Evolutionary conservation across 352 stramenopile species (phyloP).

Genomic region (Globisporangium apiculatum): DNA sequence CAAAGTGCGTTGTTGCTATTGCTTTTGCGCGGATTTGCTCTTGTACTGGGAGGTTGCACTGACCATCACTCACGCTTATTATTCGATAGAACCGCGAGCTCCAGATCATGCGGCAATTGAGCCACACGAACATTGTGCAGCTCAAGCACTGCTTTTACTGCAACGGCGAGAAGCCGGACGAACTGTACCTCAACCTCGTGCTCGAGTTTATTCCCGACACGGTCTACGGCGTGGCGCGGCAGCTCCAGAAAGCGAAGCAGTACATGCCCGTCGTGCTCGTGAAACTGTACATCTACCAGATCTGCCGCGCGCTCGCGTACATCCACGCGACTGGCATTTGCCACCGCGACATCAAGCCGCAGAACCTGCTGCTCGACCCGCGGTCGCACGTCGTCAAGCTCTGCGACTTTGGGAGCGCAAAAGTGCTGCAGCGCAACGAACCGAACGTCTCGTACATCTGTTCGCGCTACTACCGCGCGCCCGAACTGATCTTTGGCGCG

Average conservation of each 20-base stretch:
- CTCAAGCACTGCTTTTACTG: constrained; percentile 99
- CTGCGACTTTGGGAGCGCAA: constrained; percentile 98
- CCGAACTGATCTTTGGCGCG: constrained; percentile 99
- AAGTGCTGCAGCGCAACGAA: constrained; percentile 94
- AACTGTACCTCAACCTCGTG: constrained; percentile 99
- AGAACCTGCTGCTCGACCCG: constrained; percentile 98
- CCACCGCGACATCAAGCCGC: constrained; percentile 99
- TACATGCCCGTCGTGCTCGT: constrained; percentile 95
- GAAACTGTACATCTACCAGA: constrained; percentile 99
- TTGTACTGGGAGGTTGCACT: too few relatives aligned
- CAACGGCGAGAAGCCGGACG: constrained; percentile 92
- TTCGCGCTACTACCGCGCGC: constrained; percentile 97
- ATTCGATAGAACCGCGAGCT: constrained; percentile 94
- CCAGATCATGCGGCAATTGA: constrained; percentile 98
- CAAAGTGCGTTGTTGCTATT: constrained; percentile 64
- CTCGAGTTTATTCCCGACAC: constrained; percentile 99
- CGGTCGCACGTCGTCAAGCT: constrained; percentile 97
- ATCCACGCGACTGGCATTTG: constrained; percentile 98
- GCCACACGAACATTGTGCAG: constrained; percentile 98
- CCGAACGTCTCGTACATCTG: constrained; percentile 99
- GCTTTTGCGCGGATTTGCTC: too few relatives aligned
- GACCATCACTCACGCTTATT: not conserved
- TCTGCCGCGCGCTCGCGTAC: constrained; percentile 95
- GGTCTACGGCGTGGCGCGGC: constrained; percentile 94
- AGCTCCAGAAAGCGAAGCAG: constrained; percentile 97